These are phyloP conservation scores for Arthrobotrys pseudoclavata DNA, from an alignment of 2,329 filamentous ascomycete species.

Conservation along the genomic window DNA sequence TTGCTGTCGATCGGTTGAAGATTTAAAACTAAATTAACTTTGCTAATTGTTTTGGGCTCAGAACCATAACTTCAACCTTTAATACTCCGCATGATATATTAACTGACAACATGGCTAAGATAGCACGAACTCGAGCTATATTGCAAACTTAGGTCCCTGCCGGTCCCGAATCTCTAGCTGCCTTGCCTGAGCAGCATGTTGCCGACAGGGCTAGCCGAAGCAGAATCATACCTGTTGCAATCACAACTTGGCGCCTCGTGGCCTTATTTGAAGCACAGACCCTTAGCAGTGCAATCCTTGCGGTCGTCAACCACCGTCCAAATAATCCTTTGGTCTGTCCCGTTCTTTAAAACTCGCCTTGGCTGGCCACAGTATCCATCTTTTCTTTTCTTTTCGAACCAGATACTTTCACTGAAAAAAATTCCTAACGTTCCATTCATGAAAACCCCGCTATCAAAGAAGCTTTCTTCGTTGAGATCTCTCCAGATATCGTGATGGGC, in stretches of 20 bases:
- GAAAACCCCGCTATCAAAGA: constrained; percentile 53
- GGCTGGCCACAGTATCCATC: constrained; percentile 56
- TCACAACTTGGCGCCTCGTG: constrained; percentile 56
- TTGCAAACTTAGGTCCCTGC: constrained; percentile 2
- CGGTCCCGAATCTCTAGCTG: constrained; percentile 5
- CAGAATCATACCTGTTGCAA: constrained; percentile 56
- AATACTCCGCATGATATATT: constrained; percentile 10
- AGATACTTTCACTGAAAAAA: constrained; percentile 49
- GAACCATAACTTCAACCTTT: constrained; percentile 1
- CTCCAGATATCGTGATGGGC: constrained; percentile 52
- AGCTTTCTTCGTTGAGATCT: constrained; percentile 50
- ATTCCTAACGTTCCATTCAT: constrained; percentile 53
- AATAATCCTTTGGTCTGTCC: constrained; percentile 44
- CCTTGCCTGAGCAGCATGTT: constrained; percentile 51
- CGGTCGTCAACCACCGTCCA: constrained; percentile 56
- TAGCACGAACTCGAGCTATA: neutral
- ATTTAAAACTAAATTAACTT: neutral
- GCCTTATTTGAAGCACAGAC: constrained; percentile 49
- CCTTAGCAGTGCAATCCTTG: constrained; percentile 50
- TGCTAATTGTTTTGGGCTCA: no score
- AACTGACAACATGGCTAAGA: neutral
- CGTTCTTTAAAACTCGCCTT: constrained; percentile 52
- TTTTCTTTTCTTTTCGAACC: constrained; percentile 47
- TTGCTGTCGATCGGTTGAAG: neutral
- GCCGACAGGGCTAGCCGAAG: constrained; percentile 46